Evolutionary conservation across 331 rosid species (phyloP).

Genomic region (Stylosanthes scabra): DNA sequence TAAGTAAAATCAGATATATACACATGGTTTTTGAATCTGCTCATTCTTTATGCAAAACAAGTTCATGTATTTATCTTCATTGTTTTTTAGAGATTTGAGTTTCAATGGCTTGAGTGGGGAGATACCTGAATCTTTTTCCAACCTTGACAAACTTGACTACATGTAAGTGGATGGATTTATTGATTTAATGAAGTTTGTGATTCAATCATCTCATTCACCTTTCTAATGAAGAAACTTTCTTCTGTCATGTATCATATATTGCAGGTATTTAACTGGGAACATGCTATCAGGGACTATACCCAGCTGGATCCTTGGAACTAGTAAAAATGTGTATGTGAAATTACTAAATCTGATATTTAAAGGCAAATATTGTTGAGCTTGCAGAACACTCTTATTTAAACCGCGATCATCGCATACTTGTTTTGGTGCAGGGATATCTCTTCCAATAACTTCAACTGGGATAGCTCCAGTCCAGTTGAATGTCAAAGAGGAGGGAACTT

Average conservation of each 20-base stretch:
- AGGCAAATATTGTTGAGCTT: no score
- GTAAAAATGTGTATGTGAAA: constrained; percentile 62
- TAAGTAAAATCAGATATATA: constrained; percentile 44
- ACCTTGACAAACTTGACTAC: constrained; percentile 61
- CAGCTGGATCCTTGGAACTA: constrained; percentile 61
- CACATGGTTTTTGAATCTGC: background rate
- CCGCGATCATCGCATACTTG: no score
- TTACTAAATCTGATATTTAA: background rate
- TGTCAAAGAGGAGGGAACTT: constrained; percentile 82
- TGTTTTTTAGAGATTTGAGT: constrained; percentile 80
- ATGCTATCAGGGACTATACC: constrained; percentile 78
- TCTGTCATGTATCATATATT: constrained; percentile 11
- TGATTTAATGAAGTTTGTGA: background rate
- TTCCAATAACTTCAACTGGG: constrained; percentile 81
- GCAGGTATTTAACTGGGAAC: constrained; percentile 82
- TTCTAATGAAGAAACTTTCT: background rate
- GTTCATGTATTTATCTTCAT: constrained; percentile 29
- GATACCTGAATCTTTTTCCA: constrained; percentile 67
- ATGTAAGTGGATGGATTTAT: constrained; percentile 57
- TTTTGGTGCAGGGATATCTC: constrained; percentile 77
- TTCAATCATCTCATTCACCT: constrained; percentile 26
- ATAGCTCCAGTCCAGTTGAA: constrained; percentile 69
- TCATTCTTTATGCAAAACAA: constrained; percentile 13
- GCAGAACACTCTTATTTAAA: no score
- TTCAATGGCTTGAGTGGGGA: constrained; percentile 75